Base-by-base conservation (phyloP, 2,329 filamentous ascomycete species). In the Pseudogymnoascus sp. region DNA sequence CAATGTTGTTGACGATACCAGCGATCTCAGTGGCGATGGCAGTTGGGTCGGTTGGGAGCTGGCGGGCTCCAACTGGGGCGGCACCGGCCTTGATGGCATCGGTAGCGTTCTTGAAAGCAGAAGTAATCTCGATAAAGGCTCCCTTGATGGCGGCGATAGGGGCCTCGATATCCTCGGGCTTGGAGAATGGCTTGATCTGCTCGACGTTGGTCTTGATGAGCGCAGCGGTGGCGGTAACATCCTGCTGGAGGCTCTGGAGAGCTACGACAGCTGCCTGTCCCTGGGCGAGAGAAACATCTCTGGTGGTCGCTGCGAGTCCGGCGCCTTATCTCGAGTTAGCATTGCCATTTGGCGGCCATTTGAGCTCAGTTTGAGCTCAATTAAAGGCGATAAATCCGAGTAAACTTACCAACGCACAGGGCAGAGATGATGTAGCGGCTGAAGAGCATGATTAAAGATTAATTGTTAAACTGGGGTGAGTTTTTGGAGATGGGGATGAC, bases 361-460 rank as follows among this genome's bases (percentile, higher is more conserved):
- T 15, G 24, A 15, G 26, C 24, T 15, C 26, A 10, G 2, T 3
- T 50, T 15, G n/a, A 50, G 44, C 44, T 21, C 44, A 31, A 31
- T 50, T 50, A 7, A 31, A 50, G 13, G 44, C 26, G 2, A 4
- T 13, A 50, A 50, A 29, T 17, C n/a, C 13, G 13, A 31, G 26
- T 10, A 50, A 50, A 50, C 44, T 50, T 31, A 50, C 44, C 44
- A 50, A 50, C 44, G 13, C 44, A 50, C 24, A 50, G 26, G 44
- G 44, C 44, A 10, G 26, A 31, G 44, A 31, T 24, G 10, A 31
- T 31, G 13, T 15, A 50, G 44, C 26, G 44, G 13, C 44, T 31
- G 24, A 50, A 50, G 11, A 50, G 44, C 44, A 50, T 50, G 26
- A 50, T 50, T 50, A 50, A 3, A 4, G 44, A 50, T 50, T 50